These are phyloP conservation scores for Pseudogymnoascus sp. DNA, from an alignment of 2,329 filamentous ascomycete genomes.

Conservation along the genomic window DNA sequence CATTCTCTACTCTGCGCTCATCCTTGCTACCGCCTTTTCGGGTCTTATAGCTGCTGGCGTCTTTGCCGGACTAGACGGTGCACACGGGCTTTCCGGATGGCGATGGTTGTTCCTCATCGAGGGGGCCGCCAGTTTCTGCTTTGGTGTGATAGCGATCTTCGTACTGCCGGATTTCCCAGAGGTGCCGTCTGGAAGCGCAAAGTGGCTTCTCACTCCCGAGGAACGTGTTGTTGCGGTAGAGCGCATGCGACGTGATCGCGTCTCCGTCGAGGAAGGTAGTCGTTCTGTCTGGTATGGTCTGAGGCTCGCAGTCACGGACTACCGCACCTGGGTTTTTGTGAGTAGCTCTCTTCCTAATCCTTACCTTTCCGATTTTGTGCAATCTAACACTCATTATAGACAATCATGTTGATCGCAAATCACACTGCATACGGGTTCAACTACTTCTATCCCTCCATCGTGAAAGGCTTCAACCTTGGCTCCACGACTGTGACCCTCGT, in stretches of 20 bases:
- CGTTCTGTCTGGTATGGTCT: slow-evolving; percentile 5
- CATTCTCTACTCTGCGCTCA: slow-evolving; percentile 31
- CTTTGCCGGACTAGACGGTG: slow-evolving; percentile 30
- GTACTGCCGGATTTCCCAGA: neutral
- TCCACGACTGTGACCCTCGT: slow-evolving; percentile 14
- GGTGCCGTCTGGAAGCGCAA: neutral
- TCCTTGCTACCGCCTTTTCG: slow-evolving; percentile 30
- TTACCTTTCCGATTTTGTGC: neutral
- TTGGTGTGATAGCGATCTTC: slow-evolving; percentile 24
- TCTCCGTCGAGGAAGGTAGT: neutral
- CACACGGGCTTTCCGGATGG: slow-evolving; percentile 32
- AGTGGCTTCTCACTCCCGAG: neutral
- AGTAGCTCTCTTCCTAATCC: neutral
- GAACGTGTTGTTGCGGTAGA: neutral
- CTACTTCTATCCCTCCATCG: slow-evolving; percentile 28
- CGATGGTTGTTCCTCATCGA: slow-evolving; percentile 37
- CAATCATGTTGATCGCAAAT: slow-evolving; percentile 10
- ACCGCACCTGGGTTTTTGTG: slow-evolving; percentile 8
- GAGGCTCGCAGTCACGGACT: slow-evolving; percentile 1
- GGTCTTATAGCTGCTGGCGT: slow-evolving; percentile 32
- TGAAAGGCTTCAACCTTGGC: slow-evolving; percentile 15
- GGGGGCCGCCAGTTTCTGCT: slow-evolving; percentile 18
- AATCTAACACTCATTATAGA: neutral
- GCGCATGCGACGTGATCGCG: neutral
- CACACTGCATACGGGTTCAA: slow-evolving; percentile 28